These are phyloP conservation scores for Eucalyptus sp. DNA, from an alignment of 345 rosid species.

Conservation along the genomic window DNA sequence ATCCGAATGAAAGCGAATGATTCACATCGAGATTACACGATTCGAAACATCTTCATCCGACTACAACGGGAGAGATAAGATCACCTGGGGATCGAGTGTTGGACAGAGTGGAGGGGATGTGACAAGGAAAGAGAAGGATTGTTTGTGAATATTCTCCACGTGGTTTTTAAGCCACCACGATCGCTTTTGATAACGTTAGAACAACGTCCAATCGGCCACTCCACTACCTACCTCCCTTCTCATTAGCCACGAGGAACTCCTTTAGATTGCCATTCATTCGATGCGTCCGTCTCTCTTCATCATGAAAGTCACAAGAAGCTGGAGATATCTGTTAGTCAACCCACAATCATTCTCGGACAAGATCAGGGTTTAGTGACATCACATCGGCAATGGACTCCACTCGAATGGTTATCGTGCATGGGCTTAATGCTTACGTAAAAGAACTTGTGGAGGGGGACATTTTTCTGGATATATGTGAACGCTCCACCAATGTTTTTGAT, in stretches of 20 bases:
- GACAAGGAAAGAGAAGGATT: not conserved
- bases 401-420: not conserved
- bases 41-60: not conserved
- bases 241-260: not conserved
- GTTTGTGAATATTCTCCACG: not conserved
- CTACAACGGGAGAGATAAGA: not conserved
- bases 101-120: not conserved
- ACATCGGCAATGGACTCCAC: not conserved
- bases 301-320: not conserved
- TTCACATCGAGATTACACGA: not conserved
- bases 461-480: not conserved
- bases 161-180: not conserved
- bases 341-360: not conserved
- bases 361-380: not conserved
- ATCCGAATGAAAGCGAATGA: not conserved
- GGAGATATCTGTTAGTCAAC: not conserved
- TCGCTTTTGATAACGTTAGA: not conserved
- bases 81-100: not conserved
- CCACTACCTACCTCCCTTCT: not conserved
- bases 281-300: not conserved
- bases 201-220: not conserved
- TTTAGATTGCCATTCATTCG: not conserved
- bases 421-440: not conserved
- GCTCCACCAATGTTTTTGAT: not conserved
- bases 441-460: not conserved